Evolutionary conservation across 768 basidiomycete genomes (phyloP).

Genomic region (Chlorophyllum brunneum): DNA sequence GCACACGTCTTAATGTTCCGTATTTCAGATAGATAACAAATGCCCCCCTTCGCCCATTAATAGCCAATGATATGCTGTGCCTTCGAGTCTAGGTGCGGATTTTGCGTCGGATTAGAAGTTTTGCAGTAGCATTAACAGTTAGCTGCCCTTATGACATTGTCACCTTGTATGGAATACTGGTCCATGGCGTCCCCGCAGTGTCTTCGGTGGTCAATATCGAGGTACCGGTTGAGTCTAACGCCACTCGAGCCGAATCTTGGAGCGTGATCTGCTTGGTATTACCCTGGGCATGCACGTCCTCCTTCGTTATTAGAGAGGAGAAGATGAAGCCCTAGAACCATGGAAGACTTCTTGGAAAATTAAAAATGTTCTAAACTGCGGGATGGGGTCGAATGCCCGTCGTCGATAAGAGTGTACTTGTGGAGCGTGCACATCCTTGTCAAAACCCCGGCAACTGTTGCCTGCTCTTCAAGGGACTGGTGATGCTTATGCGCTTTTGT

Average conservation of each 20-base stretch:
- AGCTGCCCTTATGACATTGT: background rate
- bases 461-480: no score
- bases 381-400: no score
- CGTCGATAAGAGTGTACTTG: no score
- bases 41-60: background rate
- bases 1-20: no score
- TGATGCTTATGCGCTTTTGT: no score
- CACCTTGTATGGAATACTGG: background rate
- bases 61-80: no score
- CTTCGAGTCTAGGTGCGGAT: background rate
- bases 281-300: background rate
- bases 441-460: no score
- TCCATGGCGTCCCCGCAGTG: background rate
- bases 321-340: background rate
- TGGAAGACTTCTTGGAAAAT: no score
- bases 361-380: no score
- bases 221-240: slow-evolving; percentile 9
- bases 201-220: background rate
- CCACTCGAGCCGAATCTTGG: background rate
- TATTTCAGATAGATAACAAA: no score
- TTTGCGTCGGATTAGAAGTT: slow-evolving; percentile 4
- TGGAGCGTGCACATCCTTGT: no score
- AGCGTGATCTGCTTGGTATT: slow-evolving; percentile 3
- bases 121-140: background rate
- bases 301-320: background rate